Evolutionary conservation across 345 rosid genomes (phyloP).

Genomic region (thale cress (Arabidopsis thaliana)): TAIR10.1 NC_003075.7:14112501-14113000

Average conservation of each 20-base stretch:
- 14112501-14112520: constrained; percentile 73
- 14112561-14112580: constrained; percentile 23
- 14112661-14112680: constrained; percentile 89
- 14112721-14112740: constrained; percentile 79
- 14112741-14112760: constrained; percentile 84
- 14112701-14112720: constrained; percentile 95
- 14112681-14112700: constrained; percentile 97
- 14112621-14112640: neutral
- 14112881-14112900: constrained; percentile 26
- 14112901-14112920: constrained; percentile 41
- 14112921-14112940: constrained; percentile 47
- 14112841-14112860: constrained; percentile 15
- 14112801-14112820: constrained; percentile 5
- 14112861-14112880: constrained; percentile 7
- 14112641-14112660: constrained; percentile 67
- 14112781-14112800: neutral
- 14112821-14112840: neutral
- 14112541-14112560: constrained; percentile 96
- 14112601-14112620: constrained; percentile 9
- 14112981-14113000: constrained; percentile 57
- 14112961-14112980: constrained; percentile 84
- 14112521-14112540: constrained; percentile 84
- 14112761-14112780: constrained; percentile 5
- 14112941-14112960: constrained; percentile 99
- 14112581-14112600: neutral